Base-by-base conservation (phyloP, 225 moss, liverwort and hornwort genomes). In the Straminergon stramineum region DNA sequence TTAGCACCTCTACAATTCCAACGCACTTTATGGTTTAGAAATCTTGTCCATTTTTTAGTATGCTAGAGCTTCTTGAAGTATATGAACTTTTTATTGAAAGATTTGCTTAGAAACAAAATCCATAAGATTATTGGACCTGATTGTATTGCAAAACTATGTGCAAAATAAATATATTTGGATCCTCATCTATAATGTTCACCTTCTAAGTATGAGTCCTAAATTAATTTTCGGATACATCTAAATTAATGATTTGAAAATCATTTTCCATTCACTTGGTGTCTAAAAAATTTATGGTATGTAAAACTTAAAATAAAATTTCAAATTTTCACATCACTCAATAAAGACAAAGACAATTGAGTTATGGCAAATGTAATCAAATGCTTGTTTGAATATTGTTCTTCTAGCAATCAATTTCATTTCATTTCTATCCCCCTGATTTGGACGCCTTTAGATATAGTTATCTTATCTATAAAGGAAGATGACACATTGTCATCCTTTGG, bases 91-190 rank as follows among this genome's bases (percentile, higher is more conserved):
- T 48, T 6, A 0, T 31, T 11, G 31, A 75, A 48, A 48, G 48
- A 48, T 48, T 0, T 31, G 2, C 4, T 0, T 19, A 0, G 1
- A 1, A 45, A 48, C 11, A 75, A 48, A 28, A 6, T 6, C 31
- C 1, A 2, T 18, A 0, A 75, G 7, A 48, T 75, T 48, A 2
- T 28, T 2, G 6, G 1, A 6, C 17, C 1, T 0, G 0, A 48
- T 0, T 45, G 1, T 9, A 34, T 52, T 76, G 21, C 76, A 45
- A 18, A 48, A 9, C 1, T 73, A 0, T 73, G 1, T 43, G 9
- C 3, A 73, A 73, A 73, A 45, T 45, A 3, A 73, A 48, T 4
- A 1, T 31, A 31, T 75, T 1, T 31, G 0, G 5, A 51, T 51
- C 1, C 4, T 75, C 11, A 4, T 48, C 4, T 18, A 31, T 48